phyloP scores from a whole-genome alignment of 495 filamentous ascomycete genomes.

The Neurospora sp. region DNA sequence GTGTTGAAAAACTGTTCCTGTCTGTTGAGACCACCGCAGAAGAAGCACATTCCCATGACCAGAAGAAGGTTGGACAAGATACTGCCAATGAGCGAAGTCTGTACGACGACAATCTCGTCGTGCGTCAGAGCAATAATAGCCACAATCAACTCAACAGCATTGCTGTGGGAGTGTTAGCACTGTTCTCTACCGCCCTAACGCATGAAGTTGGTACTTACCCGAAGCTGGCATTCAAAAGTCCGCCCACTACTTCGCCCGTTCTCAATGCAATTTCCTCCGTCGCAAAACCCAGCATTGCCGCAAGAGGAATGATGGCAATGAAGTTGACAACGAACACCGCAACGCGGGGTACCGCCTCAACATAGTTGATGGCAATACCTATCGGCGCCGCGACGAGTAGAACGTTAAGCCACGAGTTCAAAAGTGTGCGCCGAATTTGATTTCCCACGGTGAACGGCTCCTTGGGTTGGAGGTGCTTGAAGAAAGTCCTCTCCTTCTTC shows the following conservation, averaged over 20 bases:
- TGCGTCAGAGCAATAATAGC: conserved; percentile 71
- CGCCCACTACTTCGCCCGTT: conserved; percentile 77
- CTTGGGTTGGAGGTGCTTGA: conserved; percentile 35
- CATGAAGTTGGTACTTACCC: conserved; percentile 43
- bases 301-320: conserved; percentile 79
- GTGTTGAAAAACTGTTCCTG: conserved; percentile 85
- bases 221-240: conserved; percentile 79
- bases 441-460: conserved; percentile 53
- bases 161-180: conserved; percentile 37
- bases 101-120: conserved; percentile 71
- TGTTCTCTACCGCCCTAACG: not conserved
- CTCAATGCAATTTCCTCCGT: conserved; percentile 82
- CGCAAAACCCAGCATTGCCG: conserved; percentile 81
- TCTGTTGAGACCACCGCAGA: conserved; percentile 73
- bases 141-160: conserved; percentile 88
- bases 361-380: conserved; percentile 64
- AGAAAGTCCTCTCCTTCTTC: conserved; percentile 28
- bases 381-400: conserved; percentile 69
- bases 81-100: conserved; percentile 83
- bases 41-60: conserved; percentile 90
- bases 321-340: conserved; percentile 81
- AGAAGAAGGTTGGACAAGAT: conserved; percentile 88
- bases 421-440: conserved; percentile 60
- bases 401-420: conserved; percentile 79
- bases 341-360: conserved; percentile 41